These are phyloP conservation scores for Nitzschia inconspicua DNA, from an alignment of 108 stramenopile species.

Conservation along the genomic window DNA sequence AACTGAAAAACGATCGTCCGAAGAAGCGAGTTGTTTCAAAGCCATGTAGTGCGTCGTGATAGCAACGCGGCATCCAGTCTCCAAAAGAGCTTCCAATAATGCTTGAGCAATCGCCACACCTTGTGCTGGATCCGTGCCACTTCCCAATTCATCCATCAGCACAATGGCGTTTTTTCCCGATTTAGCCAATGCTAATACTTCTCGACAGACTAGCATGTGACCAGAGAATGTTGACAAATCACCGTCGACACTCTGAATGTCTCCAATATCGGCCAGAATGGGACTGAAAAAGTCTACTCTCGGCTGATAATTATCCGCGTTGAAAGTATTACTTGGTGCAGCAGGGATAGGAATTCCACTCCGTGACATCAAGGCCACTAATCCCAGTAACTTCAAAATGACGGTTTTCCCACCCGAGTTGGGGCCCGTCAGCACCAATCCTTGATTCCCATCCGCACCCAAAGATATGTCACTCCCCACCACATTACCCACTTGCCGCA, in stretches of 20 bases:
- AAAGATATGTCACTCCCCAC: slow-evolving; percentile 88
- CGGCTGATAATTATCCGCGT: slow-evolving; percentile 31
- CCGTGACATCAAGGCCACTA: slow-evolving; percentile 82
- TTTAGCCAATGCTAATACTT: slow-evolving; percentile 57
- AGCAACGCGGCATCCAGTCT: slow-evolving; percentile 80
- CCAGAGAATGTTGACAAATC: slow-evolving; percentile 94
- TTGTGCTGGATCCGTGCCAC: slow-evolving; percentile 92
- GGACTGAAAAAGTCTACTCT: slow-evolving; percentile 86
- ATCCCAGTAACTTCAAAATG: slow-evolving; percentile 88
- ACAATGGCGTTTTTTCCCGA: slow-evolving; percentile 72
- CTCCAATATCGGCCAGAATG: slow-evolving; percentile 92
- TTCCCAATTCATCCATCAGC: slow-evolving; percentile 93
- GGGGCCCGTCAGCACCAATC: slow-evolving; percentile 88
- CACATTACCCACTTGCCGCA: slow-evolving; percentile 62
- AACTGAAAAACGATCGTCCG: slow-evolving; percentile 84
- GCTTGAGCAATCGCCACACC: slow-evolving; percentile 96
- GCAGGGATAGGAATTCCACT: slow-evolving; percentile 90
- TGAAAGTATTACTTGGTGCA: neutral
- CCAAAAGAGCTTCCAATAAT: slow-evolving; percentile 83
- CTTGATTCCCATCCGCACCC: slow-evolving; percentile 69
- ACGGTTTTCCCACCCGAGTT: slow-evolving; percentile 94
- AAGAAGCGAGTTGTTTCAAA: slow-evolving; percentile 88
- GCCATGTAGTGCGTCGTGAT: slow-evolving; percentile 93
- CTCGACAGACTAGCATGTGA: slow-evolving; percentile 86
- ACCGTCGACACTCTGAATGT: slow-evolving; percentile 88